A percentile compares a stretch with the other conserved stretches of the same genome.
Evolutionary conservation across 352 stramenopile genomes (phyloP).

Genomic region (Aphanomyces stellatus): DNA sequence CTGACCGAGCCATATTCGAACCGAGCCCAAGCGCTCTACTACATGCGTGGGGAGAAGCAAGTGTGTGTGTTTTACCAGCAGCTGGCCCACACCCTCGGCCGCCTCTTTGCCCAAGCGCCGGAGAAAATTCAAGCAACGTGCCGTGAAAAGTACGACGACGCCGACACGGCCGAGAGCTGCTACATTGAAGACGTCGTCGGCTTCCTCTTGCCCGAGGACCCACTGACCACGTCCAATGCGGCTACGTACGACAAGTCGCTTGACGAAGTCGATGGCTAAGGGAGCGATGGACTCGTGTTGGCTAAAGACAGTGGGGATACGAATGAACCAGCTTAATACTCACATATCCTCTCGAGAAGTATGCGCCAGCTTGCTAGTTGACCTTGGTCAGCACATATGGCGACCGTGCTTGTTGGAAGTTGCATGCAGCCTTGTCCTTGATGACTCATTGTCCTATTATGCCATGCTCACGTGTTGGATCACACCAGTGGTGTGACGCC

Average conservation of each 20-base stretch:
- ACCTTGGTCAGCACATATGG: no score
- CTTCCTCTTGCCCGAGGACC: slow-evolving; percentile 64
- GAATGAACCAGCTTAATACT: no score
- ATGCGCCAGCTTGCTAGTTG: no score
- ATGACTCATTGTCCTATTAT: no score
- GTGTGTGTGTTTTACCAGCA: slow-evolving; percentile 75
- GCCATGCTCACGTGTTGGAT: no score
- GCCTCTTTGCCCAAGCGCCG: slow-evolving; percentile 71
- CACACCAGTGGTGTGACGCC: no score
- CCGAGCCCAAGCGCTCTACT: slow-evolving; percentile 80
- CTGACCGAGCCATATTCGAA: slow-evolving; percentile 28
- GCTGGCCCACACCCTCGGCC: slow-evolving; percentile 73
- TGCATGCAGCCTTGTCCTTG: no score
- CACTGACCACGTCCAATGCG: no score
- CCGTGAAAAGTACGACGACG: slow-evolving; percentile 61
- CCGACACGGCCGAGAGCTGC: slow-evolving; percentile 70
- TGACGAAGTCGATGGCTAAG: neutral
- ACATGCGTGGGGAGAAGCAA: slow-evolving; percentile 85
- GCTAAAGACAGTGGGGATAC: no score
- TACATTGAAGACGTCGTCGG: slow-evolving; percentile 83
- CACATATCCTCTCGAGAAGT: neutral
- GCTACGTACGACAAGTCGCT: neutral
- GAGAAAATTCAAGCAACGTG: slow-evolving; percentile 51
- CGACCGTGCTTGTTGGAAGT: no score
- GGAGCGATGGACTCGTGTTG: neutral